A percentile compares a stretch with the other conserved stretches of the same genome.
phyloP scores from a whole-genome alignment of 192 early-diverging fungal genomes.

The Nowakowskiella sp. region DNA sequence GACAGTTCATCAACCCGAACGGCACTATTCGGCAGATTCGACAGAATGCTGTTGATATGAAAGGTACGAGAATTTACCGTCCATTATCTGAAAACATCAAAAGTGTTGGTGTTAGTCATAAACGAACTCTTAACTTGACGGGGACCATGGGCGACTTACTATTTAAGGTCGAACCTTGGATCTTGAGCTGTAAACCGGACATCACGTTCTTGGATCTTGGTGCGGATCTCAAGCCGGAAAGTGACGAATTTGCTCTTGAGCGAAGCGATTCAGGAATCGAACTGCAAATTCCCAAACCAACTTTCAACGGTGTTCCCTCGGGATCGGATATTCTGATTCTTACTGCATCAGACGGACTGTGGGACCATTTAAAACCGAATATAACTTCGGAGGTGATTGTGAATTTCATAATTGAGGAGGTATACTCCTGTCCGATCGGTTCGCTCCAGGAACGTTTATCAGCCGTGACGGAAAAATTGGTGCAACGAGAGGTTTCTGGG shows the following conservation, averaged over 20 bases:
- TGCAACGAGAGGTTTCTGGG: too few species aligned
- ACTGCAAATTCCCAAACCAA: neutral
- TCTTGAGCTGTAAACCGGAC: constrained; percentile 41
- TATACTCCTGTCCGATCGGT: too few species aligned
- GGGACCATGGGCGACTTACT: constrained; percentile 56
- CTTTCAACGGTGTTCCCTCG: constrained; percentile 1
- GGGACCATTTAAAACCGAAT: constrained; percentile 56
- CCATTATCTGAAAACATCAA: constrained; percentile 33
- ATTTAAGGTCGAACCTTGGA: constrained; percentile 53
- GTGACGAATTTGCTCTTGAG: neutral
- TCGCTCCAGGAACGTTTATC: too few species aligned
- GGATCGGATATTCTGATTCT: too few species aligned
- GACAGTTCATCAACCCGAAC: constrained; percentile 44
- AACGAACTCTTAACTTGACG: constrained; percentile 50
- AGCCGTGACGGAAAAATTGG: too few species aligned
- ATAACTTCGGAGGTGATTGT: too few species aligned
- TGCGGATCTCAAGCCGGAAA: constrained; percentile 7
- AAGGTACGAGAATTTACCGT: constrained; percentile 43
- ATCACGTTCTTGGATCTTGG: constrained; percentile 38
- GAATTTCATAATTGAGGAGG: too few species aligned
- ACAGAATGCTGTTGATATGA: constrained; percentile 22
- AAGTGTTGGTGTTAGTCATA: constrained; percentile 45
- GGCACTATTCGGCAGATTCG: too few species aligned
- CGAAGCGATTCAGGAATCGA: neutral
- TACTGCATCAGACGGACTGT: constrained; percentile 50